Conservation (phyloP, 2,329 filamentous ascomycete species). For the Cryphonectria naterciae region DNA sequence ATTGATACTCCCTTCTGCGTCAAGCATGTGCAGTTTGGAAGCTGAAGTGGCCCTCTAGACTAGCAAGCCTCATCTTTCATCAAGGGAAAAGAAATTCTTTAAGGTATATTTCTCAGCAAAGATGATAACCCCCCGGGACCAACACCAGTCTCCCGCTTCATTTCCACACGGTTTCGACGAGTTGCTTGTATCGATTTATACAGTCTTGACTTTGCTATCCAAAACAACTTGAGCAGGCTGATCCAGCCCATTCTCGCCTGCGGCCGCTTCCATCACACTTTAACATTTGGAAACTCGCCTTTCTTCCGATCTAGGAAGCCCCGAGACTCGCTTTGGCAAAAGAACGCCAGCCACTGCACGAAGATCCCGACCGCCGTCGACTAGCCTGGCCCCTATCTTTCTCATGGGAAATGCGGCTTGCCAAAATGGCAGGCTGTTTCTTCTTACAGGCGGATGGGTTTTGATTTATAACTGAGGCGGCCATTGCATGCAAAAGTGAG, state of each 20-base stretch:
- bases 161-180: background rate
- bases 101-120: background rate
- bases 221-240: background rate
- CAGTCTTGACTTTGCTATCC: background rate
- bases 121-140: background rate
- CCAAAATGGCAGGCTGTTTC: too few species aligned
- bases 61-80: background rate
- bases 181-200: background rate
- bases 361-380: too few species aligned
- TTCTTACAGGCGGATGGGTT: too few species aligned
- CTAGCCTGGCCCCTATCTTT: too few species aligned
- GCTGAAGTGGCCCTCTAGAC: background rate
- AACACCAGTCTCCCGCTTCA: background rate
- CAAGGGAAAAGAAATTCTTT: too few species aligned
- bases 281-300: too few species aligned
- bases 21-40: background rate
- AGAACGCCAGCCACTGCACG: too few species aligned
- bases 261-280: background rate
- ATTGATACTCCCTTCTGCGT: background rate
- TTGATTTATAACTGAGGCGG: too few species aligned
- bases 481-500: too few species aligned
- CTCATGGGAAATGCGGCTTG: too few species aligned
- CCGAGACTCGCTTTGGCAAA: too few species aligned
- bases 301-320: too few species aligned
- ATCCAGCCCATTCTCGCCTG: background rate